Conservation (phyloP, 805 yeast genomes). For the Cyberlindnera mississippiensis region DNA sequence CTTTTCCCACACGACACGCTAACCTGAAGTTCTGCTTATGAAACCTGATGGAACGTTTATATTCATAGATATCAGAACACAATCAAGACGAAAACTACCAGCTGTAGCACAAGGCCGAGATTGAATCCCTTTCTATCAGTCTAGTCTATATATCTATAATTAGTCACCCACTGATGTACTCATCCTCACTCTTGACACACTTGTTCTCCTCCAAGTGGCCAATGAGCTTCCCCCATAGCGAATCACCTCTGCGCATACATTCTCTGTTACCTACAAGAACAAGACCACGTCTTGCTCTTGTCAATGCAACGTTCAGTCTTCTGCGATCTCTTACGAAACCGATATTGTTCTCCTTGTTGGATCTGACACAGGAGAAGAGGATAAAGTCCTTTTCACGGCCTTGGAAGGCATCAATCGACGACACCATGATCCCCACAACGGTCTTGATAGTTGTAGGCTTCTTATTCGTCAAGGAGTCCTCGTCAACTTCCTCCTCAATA, state of each 20-base stretch:
- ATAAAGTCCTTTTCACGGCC: conserved; percentile 82
- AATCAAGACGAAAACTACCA: too few relatives aligned
- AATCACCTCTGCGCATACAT: conserved; percentile 42
- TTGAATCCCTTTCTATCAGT: too few relatives aligned
- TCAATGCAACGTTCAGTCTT: conserved; percentile 68
- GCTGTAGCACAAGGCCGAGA: too few relatives aligned
- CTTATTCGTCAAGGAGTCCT: conserved; percentile 35
- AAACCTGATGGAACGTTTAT: too few relatives aligned
- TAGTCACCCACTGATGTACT: not conserved
- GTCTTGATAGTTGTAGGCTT: conserved; percentile 25
- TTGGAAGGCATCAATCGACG: conserved; percentile 81
- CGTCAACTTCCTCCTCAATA: conserved; percentile 51
- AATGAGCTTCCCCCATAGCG: conserved; percentile 49
- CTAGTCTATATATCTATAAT: not conserved
- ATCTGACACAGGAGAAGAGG: conserved; percentile 71
- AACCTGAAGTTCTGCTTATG: too few relatives aligned
- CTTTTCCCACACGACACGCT: not conserved
- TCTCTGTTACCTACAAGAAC: conserved; percentile 59
- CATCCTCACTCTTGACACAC: conserved; percentile 5
- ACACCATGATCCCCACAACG: conserved; percentile 43
- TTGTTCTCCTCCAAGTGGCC: conserved; percentile 33
- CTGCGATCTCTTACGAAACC: conserved; percentile 62
- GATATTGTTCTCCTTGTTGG: conserved; percentile 47
- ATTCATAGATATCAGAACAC: too few relatives aligned
- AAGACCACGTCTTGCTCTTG: conserved; percentile 62